phyloP scores from a whole-genome alignment of 306 rosid species.

The Cucurbita ficifolia region DNA sequence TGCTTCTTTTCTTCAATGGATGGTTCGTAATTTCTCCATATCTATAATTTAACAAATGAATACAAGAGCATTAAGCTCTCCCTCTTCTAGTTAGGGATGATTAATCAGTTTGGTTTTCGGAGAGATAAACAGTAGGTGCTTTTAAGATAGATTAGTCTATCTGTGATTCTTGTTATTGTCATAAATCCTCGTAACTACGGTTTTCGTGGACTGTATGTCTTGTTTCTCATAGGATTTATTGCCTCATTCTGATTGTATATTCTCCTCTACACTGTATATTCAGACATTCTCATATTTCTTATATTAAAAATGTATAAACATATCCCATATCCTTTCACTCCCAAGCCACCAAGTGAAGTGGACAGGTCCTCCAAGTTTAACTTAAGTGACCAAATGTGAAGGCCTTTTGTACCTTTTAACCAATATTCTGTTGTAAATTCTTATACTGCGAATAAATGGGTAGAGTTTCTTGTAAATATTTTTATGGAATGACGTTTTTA shows the following conservation, averaged over 20 bases:
- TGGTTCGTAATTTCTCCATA: conserved; percentile 45
- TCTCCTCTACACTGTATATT: background rate
- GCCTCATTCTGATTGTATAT: background rate
- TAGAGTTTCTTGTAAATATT: background rate
- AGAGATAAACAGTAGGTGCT: background rate
- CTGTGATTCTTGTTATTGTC: background rate
- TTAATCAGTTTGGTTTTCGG: background rate
- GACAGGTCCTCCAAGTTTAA: background rate
- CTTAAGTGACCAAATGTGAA: background rate
- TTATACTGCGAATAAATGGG: background rate
- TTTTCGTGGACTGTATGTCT: background rate
- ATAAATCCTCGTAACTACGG: background rate
- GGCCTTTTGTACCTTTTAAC: background rate
- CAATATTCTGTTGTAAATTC: background rate
- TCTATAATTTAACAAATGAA: background rate
- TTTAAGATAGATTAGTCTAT: background rate
- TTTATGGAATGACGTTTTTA: background rate
- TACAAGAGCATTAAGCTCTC: background rate
- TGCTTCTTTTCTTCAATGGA: conserved; percentile 95
- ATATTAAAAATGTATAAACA: background rate
- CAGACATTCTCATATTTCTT: background rate
- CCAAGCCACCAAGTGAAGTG: background rate
- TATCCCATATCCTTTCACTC: background rate
- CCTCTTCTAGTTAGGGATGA: background rate
- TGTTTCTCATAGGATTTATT: background rate